Evolutionary conservation across 805 yeast species (phyloP), one percentile per base, ranked within the genome.

Genomic region (Metschnikowia dekortorum): DNA sequence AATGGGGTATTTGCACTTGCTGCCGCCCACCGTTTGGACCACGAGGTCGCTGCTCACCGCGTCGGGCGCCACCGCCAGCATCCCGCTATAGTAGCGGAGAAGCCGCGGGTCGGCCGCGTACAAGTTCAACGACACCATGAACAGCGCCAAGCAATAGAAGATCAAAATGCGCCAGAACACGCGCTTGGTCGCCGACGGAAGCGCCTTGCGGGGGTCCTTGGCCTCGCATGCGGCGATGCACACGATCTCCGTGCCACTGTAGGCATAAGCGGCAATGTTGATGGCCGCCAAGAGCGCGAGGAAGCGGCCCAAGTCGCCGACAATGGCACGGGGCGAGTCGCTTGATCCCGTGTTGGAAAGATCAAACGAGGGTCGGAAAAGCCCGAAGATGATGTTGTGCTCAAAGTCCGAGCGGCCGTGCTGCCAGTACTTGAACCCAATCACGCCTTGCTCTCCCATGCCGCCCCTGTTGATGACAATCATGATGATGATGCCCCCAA

Each of bases 211-310:
- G 5, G 96, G 96, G 56, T 86, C 84, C 53, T 84, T 74, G n/a
- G 91, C 87, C 64, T 88, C 96, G 64, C 91, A 87, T 6, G 92
- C 89, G 2, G 94, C 92, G 48, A 87, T 81, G 55, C 87, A 82
- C 10, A 89, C 91, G 63, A 85, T 82, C 57, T 88, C 96, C 1
- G 90, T 85, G 0, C 96, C 96, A 44, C 86, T 81, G 60, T 84
- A 88, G 0, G 95, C 86, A 64, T 84, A 88, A 0, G 89, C 74
- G 0, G 90, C 83, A 18, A 83, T 80, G 43, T 82, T 67, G 8
- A 83, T 68, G 1, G 89, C 88, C 1, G 82, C 78, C 34, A 84
- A 49, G 8, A 86, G 64, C 6, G 87, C 81, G 42, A 84, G 67
- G 46, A 87, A 75, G 39, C 87, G 63, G 0, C 92, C 94, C 44